Base-by-base conservation (phyloP, 2,329 filamentous ascomycete species). In the Dendrostoma leiphaemia region DNA sequence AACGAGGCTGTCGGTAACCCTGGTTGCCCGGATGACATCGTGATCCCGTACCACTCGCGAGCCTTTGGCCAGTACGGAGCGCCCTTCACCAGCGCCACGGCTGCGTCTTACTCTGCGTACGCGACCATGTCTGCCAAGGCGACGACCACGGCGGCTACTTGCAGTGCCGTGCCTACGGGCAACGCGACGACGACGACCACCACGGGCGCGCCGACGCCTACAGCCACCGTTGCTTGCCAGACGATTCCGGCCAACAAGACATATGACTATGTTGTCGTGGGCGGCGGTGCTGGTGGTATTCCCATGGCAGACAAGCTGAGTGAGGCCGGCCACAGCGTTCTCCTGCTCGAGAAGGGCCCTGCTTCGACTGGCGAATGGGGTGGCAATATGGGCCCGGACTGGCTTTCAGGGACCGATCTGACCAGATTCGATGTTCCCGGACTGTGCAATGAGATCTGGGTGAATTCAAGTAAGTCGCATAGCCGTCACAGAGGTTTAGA, bases 361-460 rank as follows among this genome's bases (percentile, higher is more conserved):
- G 72, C 77, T 53, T 85, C 82, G 17, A 81, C 84, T 12, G 83
- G 78, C 26, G 74, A 80, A 61, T 85, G 81, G 71, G 81, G 82
- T 37, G 84, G 83, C 3, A 79, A 70, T 26, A 74, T 84, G 66
- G 76, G 75, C 53, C 81, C 82, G 1, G 69, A 68, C 2, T 87
- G 84, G 84, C 74, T 81, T 10, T 67, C 75, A 41, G 79, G 76
- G 19, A 80, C 79, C 26, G 78, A 81, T 44, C 62, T 87, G 31
- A 85, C 83, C 17, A 81, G 84, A 48, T 86, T 86, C 63, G 84
- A 87, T 63, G 77, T 86, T 12, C 83, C 83, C 2, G 84, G 84
- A 59, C 77, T 86, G 51, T 85, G 83, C 69, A 87, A 87, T 64
- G 74, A 86, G 70, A 86, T 87, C 62, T 85, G 82, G 82, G 70